Conservation (phyloP, 495 filamentous ascomycete genomes). For the Aspergillus affinis region DNA sequence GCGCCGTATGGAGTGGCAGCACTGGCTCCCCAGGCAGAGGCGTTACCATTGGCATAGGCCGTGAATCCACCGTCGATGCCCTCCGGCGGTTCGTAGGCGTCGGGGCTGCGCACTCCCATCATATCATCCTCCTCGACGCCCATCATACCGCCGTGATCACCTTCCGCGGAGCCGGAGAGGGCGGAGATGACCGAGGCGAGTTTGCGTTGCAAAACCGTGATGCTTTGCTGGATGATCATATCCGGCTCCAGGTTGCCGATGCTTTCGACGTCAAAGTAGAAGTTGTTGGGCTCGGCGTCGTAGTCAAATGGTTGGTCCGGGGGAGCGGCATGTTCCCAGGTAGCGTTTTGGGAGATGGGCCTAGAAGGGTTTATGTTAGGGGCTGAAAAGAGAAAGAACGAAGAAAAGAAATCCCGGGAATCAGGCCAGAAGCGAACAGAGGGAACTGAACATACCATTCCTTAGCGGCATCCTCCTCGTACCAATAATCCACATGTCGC, state of each 20-base stretch:
- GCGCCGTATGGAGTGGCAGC: constrained; percentile 63
- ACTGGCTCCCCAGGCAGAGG: constrained; percentile 64
- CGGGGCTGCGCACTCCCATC: constrained; percentile 63
- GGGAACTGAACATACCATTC: constrained; percentile 78
- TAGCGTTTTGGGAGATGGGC: constrained; percentile 81
- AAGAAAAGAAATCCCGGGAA: not conserved
- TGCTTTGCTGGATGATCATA: constrained; percentile 80
- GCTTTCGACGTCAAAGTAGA: constrained; percentile 92
- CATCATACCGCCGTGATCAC: constrained; percentile 46
- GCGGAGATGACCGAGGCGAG: constrained; percentile 80
- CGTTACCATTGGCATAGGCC: constrained; percentile 62
- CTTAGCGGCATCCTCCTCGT: constrained; percentile 74
- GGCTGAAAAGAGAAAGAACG: no score
- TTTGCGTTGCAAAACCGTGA: constrained; percentile 86
- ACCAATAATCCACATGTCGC: constrained; percentile 88
- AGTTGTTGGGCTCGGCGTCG: constrained; percentile 77
- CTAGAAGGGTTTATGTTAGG: constrained; percentile 39
- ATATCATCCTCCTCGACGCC: constrained; percentile 51
- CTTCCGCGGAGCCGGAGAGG: constrained; percentile 53
- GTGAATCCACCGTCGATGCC: constrained; percentile 73
- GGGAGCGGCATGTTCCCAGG: constrained; percentile 75
- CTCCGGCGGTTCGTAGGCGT: constrained; percentile 56
- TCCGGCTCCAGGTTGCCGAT: constrained; percentile 86
- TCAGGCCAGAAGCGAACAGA: not conserved
- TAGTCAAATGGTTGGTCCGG: constrained; percentile 88